A percentile compares a stretch with the other conserved stretches of the same genome.
Conservation (phyloP, 2,329 filamentous ascomycete species). For the Cryphonectria japonica region DNA sequence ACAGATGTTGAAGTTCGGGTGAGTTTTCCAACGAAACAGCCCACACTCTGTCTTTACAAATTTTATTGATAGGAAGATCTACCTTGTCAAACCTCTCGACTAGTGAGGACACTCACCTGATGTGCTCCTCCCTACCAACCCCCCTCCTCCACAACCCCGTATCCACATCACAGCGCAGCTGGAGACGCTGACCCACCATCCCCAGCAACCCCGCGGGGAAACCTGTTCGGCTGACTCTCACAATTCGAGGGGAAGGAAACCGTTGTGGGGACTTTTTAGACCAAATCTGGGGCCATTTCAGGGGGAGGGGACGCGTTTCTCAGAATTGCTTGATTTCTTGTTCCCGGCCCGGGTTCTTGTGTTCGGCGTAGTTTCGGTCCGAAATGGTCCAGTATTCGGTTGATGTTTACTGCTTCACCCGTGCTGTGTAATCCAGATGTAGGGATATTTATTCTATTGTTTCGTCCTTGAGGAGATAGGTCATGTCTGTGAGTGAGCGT, state of each 20-base stretch:
- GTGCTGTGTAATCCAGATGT: neutral
- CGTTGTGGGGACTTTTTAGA: neutral
- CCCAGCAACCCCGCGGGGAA: slow-evolving; percentile 10
- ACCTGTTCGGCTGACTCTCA: slow-evolving; percentile 5
- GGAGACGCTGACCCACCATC: neutral
- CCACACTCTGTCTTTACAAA: neutral
- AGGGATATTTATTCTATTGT: neutral
- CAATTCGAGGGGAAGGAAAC: neutral
- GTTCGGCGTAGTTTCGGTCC: slow-evolving; percentile 29
- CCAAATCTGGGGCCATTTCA: neutral
- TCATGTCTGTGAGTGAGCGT: neutral
- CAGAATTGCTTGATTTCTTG: neutral
- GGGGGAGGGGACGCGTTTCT: neutral
- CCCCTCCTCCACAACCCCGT: neutral
- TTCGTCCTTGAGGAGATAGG: neutral
- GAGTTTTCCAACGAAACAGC: neutral
- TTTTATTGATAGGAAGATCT: neutral
- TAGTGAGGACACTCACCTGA: neutral
- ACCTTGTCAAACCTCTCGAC: neutral
- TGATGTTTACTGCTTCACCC: neutral
- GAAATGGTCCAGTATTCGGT: slow-evolving; percentile 19
- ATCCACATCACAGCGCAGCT: neutral
- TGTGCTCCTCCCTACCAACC: neutral
- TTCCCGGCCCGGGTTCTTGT: neutral
- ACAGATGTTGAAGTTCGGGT: too few species aligned